A percentile compares a stretch with the other conserved stretches of the same genome.
These are phyloP conservation scores for Amylocystis lapponica DNA, from an alignment of 768 basidiomycete genomes.

Conservation along the genomic window DNA sequence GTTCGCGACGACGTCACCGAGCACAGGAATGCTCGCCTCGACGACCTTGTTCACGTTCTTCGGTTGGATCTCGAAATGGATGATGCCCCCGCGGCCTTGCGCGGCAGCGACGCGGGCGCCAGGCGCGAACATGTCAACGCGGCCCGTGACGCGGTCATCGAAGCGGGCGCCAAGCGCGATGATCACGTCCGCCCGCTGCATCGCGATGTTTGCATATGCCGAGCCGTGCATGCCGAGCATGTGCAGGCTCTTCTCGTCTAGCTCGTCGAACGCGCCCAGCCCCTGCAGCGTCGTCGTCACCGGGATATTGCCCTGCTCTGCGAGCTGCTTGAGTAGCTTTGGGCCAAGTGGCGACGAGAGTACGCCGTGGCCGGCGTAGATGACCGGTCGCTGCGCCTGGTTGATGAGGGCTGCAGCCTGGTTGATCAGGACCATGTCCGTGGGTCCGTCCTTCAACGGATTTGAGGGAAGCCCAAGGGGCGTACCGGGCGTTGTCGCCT, in stretches of 20 bases:
- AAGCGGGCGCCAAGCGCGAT: slow-evolving; percentile 96
- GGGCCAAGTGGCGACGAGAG: slow-evolving; percentile 81
- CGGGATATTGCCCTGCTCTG: slow-evolving; percentile 87
- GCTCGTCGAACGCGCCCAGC: slow-evolving; percentile 93
- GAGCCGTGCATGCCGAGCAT: slow-evolving; percentile 99
- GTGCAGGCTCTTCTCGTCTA: slow-evolving; percentile 77
- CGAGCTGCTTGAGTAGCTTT: slow-evolving; percentile 68
- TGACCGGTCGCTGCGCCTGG: slow-evolving; percentile 80
- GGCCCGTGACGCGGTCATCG: slow-evolving; percentile 97
- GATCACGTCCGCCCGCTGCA: slow-evolving; percentile 96
- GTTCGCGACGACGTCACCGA: slow-evolving; percentile 89
- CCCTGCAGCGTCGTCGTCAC: slow-evolving; percentile 97
- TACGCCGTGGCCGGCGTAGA: slow-evolving; percentile 92
- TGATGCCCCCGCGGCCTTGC: slow-evolving; percentile 89
- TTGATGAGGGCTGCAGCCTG: slow-evolving; percentile 91
- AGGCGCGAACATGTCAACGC: slow-evolving; percentile 84
- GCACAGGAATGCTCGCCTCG: slow-evolving; percentile 87
- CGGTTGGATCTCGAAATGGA: slow-evolving; percentile 97
- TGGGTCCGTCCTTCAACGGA: slow-evolving; percentile 58
- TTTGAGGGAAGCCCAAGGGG: slow-evolving; percentile 70
- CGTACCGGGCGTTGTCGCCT: slow-evolving; percentile 76
- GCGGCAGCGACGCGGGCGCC: slow-evolving; percentile 81
- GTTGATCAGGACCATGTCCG: slow-evolving; percentile 61
- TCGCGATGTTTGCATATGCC: slow-evolving; percentile 95
- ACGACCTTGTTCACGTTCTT: slow-evolving; percentile 99